These are phyloP conservation scores for Suillus plorans DNA, from an alignment of 768 basidiomycete genomes.

Conservation along the genomic window DNA sequence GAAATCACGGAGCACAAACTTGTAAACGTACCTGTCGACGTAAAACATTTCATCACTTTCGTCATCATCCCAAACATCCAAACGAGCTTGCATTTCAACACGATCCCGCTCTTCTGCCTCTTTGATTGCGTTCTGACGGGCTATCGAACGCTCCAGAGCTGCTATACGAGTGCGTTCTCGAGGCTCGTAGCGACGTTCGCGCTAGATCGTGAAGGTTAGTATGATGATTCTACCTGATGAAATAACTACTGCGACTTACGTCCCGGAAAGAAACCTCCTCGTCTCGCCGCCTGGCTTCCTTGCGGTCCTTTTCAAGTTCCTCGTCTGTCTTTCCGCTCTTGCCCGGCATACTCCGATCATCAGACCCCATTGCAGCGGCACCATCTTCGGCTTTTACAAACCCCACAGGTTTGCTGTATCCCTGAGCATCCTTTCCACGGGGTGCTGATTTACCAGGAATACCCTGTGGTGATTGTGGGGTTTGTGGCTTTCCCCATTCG, in stretches of 20 bases:
- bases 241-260: conserved; percentile 46
- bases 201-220: conserved; percentile 42
- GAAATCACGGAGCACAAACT: not conserved
- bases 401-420: conserved; percentile 75
- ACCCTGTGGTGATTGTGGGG: conserved; percentile 36
- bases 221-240: not conserved
- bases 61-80: conserved; percentile 92
- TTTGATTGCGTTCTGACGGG: conserved; percentile 65
- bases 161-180: conserved; percentile 83
- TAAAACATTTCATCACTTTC: conserved; percentile 93
- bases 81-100: conserved; percentile 72
- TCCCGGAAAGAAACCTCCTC: conserved; percentile 86
- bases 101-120: conserved; percentile 82
- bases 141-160: conserved; percentile 71
- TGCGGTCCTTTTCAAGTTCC: conserved; percentile 81
- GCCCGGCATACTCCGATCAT: conserved; percentile 31
- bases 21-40: conserved; percentile 69
- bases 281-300: conserved; percentile 70
- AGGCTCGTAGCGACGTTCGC: conserved; percentile 91
- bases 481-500: conserved; percentile 69
- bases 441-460: conserved; percentile 41
- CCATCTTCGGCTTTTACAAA: conserved; percentile 75
- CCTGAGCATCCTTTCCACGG: conserved; percentile 69
- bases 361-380: conserved; percentile 35
- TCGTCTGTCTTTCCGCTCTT: conserved; percentile 74